Evolutionary conservation across 768 basidiomycete species (phyloP).

Genomic region (Lactarius sp.): DNA sequence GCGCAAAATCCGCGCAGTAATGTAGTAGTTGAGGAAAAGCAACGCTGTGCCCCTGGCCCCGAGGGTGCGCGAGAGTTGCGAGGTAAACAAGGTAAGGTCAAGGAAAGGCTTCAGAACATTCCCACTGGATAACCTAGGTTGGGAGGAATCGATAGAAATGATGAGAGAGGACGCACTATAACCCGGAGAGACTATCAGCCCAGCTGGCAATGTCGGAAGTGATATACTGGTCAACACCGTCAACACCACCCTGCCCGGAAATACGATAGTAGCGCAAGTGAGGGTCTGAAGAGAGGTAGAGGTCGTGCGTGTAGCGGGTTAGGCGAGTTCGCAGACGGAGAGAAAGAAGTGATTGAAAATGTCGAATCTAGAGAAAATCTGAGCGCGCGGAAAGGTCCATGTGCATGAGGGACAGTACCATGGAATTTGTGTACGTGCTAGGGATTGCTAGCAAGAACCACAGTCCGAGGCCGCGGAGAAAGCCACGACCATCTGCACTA

Average conservation of each 20-base stretch:
- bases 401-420: conserved; percentile 44
- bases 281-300: conserved; percentile 77
- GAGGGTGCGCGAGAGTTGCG: conserved; percentile 81
- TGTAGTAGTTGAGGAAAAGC: conserved; percentile 78
- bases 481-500: conserved; percentile 79
- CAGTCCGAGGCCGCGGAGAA: conserved; percentile 70
- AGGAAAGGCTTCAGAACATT: conserved; percentile 91
- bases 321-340: conserved; percentile 79
- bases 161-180: conserved; percentile 63
- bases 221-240: conserved; percentile 87
- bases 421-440: conserved; percentile 92
- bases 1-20: conserved; percentile 76
- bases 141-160: not conserved
- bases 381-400: not conserved
- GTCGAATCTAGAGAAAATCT: conserved; percentile 56
- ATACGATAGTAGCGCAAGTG: conserved; percentile 65
- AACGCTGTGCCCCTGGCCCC: conserved; percentile 79
- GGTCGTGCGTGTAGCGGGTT: conserved; percentile 86
- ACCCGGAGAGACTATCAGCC: conserved; percentile 75
- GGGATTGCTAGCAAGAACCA: conserved; percentile 93
- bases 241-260: conserved; percentile 35
- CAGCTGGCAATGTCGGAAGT: conserved; percentile 90
- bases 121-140: conserved; percentile 47
- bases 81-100: conserved; percentile 87
- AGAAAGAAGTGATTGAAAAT: conserved; percentile 82